Conservation (phyloP, 75 land plant species). For the Sequoia sempervirens region DNA sequence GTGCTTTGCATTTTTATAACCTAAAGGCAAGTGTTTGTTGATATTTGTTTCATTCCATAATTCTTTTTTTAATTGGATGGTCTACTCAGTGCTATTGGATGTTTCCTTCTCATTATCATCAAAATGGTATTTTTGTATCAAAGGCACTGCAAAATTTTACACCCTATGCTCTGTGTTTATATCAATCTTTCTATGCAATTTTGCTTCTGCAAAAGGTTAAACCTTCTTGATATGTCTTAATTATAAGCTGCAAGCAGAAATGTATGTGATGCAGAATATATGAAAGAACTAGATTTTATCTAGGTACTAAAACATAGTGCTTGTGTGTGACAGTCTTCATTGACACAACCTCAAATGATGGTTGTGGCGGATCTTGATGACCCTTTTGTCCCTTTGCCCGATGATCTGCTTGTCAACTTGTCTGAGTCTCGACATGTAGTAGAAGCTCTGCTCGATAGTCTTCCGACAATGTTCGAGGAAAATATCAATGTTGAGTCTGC, state of each 20-base stretch:
- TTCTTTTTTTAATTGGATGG: background rate
- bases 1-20: constrained; percentile 91
- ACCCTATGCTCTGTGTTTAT: background rate
- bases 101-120: background rate
- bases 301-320: background rate
- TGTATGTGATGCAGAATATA: background rate
- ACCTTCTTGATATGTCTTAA: background rate
- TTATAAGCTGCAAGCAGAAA: background rate
- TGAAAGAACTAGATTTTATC: background rate
- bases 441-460: constrained; percentile 87
- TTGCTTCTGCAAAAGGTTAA: background rate
- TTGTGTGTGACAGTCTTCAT: constrained; percentile 63
- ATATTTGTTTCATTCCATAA: background rate
- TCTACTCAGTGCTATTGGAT: background rate
- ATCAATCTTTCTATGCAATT: background rate
- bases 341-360: constrained; percentile 99
- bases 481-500: constrained; percentile 86
- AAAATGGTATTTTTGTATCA: background rate
- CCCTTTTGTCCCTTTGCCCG: constrained; percentile 92
- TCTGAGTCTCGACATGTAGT: constrained; percentile 91
- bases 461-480: constrained; percentile 88
- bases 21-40: constrained; percentile 52
- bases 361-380: constrained; percentile 97
- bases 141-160: background rate
- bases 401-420: constrained; percentile 95